Evolutionary conservation across 148 eudicot genomes (phyloP), one percentile per base, ranked within the genome.

Genomic region (Rhododendron mucronatum): DNA sequence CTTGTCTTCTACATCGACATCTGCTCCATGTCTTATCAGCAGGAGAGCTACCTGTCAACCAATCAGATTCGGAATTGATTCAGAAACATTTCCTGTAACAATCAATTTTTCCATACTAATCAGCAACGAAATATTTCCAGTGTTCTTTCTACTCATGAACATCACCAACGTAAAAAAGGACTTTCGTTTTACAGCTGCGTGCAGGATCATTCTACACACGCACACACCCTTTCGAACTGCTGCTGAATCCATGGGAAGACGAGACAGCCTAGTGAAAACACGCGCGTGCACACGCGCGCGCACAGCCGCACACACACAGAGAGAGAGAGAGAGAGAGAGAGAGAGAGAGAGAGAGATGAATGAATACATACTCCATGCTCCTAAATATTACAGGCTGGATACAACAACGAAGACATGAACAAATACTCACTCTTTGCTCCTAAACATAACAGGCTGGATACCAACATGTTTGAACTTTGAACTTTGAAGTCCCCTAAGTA

Each of bases 11-110:
- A 93, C 71, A 86, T 97, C 98, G 85, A 97, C 98, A 89, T 95
- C 91, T 44, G 99, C 99, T 86, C 98, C 98, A 87, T 97, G 99
- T 87, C 99, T 93, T 86, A 97, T 91, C 80, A 97, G 91, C 76
- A 95, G 95, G 82, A 97, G 91, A 81, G 98, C 94, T 35, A 93
- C 95, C 99, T 97, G 93, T 48, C 76, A 71, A 30, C 20, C 76
- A 71, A 28, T 14, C 18, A 33, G 41, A 71, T 33, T 35, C 15
- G 44, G 41, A 50, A 75, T 23, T 5, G 39, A 71, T 5, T 63
- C 33, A 59, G 10, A 80, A 75, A 55, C 8, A 21, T 33, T 26
- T 69, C 28, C 80, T 14, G 2, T 30, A 8, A 33, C 9, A 6
- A 28, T 5, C 59, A 48, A 10, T 15, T 28, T 78, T 78, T 23